Base-by-base conservation (phyloP, 352 stramenopile genomes). In the Aphanomyces astaci region DNA sequence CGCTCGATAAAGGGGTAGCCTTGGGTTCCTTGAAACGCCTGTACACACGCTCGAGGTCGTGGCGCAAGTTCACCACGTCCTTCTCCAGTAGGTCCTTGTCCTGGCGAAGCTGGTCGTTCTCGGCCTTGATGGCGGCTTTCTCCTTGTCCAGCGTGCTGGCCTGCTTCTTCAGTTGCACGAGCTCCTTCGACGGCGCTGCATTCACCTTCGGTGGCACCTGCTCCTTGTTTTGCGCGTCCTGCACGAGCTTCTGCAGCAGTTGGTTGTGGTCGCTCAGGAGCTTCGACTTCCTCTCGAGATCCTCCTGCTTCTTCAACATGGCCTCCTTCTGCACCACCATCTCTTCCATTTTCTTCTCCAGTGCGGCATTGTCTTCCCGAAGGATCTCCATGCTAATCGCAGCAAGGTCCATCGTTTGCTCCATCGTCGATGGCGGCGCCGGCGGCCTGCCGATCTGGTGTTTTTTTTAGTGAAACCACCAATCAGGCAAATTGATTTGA, bases 351-450 rank as follows among this genome's bases (percentile, higher is more conserved):
- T 24, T 13, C 40, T 52, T 48, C 56, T 65, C 56, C 2, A 65
- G 56, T 36, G 24, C 36, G 36, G 25, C 31, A 30, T 65, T 65
- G 56, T 65, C 56, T 39, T 65, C 56, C 19, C 56, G 56, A n/a
- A 65, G 33, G 22, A 65, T 10, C 40, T 65, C 36, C 31, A 65
- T 13, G 36, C 33, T 65, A 36, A 65, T 65, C 22, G 56, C 56
- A 25, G 15, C 40, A 36, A 53, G 32, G 33, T 52, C 56, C 31
- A 63, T 59, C 30, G 48, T 22, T 10, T 55, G 48, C 48, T 55
- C 27, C 22, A 15, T 55, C 27, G 10, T 55, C 48, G n/a, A n/a
- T n/a, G n/a, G n/a, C n/a, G n/a, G n/a, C n/a, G n/a, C n/a, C n/a
- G 5, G 25, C 30, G 27, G 33, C 17, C 32, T 40, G 30, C 3